Percentiles rank a stretch among this genome's conserved stretches.
Conservation (phyloP, 208 protist species). For the Acanthamoeba lenticulata region DNA sequence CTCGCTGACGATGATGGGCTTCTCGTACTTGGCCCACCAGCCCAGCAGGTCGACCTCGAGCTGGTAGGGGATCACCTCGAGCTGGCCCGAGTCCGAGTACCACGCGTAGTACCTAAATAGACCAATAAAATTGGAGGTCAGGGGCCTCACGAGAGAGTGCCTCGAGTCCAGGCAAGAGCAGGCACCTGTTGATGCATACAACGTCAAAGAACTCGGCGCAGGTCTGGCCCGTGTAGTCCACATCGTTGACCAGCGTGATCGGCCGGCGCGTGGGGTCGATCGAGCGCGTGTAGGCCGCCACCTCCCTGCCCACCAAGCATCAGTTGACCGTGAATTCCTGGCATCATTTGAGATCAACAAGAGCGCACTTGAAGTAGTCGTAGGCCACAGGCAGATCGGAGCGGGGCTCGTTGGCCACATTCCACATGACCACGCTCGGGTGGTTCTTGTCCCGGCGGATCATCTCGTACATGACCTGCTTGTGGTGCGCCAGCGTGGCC, state of each 20-base stretch:
- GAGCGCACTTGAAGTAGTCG: slow-evolving; percentile 3
- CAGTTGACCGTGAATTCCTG: background rate
- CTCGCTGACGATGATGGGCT: slow-evolving; percentile 14
- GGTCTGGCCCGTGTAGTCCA: background rate
- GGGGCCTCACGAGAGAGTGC: background rate
- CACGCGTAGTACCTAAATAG: background rate
- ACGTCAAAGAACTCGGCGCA: slow-evolving; percentile 34
- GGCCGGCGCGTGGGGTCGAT: background rate
- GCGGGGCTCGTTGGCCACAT: background rate
- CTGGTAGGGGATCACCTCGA: slow-evolving; percentile 21
- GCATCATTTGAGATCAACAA: background rate
- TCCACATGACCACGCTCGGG: slow-evolving; percentile 35
- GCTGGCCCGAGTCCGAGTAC: background rate
- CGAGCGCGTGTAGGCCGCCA: background rate
- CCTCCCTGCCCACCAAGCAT: background rate
- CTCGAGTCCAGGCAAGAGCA: background rate
- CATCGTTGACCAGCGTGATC: background rate
- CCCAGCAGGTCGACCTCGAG: background rate
- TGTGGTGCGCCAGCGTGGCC: background rate
- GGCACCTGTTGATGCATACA: slow-evolving; percentile 21
- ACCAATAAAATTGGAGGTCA: background rate
- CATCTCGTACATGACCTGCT: slow-evolving; percentile 42
- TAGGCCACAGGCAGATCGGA: background rate
- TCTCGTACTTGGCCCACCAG: background rate
- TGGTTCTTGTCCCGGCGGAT: slow-evolving; percentile 22